Evolutionary conservation across 2,329 filamentous ascomycete genomes (phyloP).

Genomic region (Colletotrichum sp.): DNA sequence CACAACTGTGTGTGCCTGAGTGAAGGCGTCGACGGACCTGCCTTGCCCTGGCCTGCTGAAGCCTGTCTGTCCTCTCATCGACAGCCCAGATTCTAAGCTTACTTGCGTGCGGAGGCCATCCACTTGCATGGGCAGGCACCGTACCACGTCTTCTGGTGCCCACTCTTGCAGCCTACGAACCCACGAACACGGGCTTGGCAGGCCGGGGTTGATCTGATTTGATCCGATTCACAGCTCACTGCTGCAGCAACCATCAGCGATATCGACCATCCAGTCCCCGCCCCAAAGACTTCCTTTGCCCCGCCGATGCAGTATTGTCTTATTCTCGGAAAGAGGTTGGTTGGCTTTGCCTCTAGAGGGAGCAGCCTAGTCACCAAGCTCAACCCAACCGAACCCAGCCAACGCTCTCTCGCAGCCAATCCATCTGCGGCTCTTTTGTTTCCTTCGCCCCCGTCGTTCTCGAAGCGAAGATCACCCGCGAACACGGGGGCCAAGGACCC

Average conservation of each 20-base stretch:
- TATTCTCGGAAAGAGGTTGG: neutral
- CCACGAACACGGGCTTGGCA: constrained; percentile 19
- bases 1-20: constrained; percentile 2
- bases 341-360: neutral
- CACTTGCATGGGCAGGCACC: constrained; percentile 1
- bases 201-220: constrained; percentile 8
- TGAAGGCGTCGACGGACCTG: neutral
- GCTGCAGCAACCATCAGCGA: constrained; percentile 3
- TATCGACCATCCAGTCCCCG: neutral
- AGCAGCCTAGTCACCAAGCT: neutral
- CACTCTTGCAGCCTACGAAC: constrained; percentile 10
- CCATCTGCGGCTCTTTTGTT: constrained; percentile 16
- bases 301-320: neutral
- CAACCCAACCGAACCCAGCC: neutral
- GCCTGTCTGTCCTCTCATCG: neutral
- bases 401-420: neutral
- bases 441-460: neutral
- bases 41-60: neutral
- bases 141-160: neutral
- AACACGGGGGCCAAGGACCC: neutral
- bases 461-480: constrained; percentile 10
- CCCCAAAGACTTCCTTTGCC: neutral
- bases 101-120: constrained; percentile 10
- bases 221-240: constrained; percentile 16
- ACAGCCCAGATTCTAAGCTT: constrained; percentile 18